Evolutionary conservation across 2,329 filamentous ascomycete genomes (phyloP).

Genomic region (Phialemonium atrogriseum): DNA sequence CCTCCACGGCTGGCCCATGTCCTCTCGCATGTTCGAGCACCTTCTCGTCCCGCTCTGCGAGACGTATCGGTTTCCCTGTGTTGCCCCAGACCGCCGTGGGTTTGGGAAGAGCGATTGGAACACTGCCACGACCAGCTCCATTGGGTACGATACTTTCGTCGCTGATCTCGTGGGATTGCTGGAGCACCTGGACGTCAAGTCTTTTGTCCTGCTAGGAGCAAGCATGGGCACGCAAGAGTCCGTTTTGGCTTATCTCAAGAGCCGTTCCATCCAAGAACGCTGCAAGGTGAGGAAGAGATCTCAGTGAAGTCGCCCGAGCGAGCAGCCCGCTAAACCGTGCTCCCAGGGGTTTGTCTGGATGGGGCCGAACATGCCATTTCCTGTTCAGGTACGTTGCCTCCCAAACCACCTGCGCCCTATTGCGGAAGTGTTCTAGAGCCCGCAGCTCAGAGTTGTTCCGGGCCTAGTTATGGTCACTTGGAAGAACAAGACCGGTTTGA

Average conservation of each 20-base stretch:
- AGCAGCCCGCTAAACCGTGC: no score
- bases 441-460: no score
- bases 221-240: slow-evolving; percentile 11
- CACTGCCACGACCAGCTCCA: slow-evolving; percentile 3
- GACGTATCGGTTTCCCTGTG: slow-evolving; percentile 9
- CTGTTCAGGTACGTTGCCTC: slow-evolving; percentile 2
- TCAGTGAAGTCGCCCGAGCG: no score
- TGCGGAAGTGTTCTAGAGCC: no score
- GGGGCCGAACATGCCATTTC: slow-evolving; percentile 11
- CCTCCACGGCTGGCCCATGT: slow-evolving; percentile 15
- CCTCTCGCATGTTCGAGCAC: slow-evolving; percentile 14
- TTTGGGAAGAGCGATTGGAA: slow-evolving; percentile 9
- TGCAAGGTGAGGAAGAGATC: slow-evolving; percentile 5
- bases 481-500: no score
- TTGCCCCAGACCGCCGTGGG: slow-evolving; percentile 12
- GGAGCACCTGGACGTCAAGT: slow-evolving; percentile 3
- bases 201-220: slow-evolving; percentile 10
- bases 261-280: slow-evolving; percentile 1
- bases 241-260: slow-evolving; percentile 4
- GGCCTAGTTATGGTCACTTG: no score
- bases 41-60: slow-evolving; percentile 11
- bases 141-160: slow-evolving; percentile 10
- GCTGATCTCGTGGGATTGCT: slow-evolving; percentile 8
- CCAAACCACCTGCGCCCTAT: no score
- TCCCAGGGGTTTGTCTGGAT: slow-evolving; percentile 11